A percentile compares a stretch with the other conserved stretches of the same genome.
Conservation (phyloP, 192 early-diverging fungal species). For the Jimgerdemannia lactiflua region DNA sequence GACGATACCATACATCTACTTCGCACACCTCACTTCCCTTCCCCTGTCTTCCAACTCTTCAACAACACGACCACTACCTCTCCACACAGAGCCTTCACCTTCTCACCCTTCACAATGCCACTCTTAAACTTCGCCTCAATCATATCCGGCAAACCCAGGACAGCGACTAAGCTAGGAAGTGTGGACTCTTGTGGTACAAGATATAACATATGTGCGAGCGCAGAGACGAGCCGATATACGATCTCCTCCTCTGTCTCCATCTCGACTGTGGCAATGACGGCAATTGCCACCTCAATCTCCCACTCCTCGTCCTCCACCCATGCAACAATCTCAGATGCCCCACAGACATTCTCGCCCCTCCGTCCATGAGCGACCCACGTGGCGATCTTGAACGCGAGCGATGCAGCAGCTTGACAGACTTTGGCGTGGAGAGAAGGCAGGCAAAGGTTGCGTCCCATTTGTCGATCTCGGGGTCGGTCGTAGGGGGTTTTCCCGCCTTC, state of each 20-base stretch:
- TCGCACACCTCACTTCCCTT: too few relatives aligned
- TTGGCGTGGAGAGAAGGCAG: conserved; percentile 19
- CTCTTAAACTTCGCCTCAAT: conserved; percentile 16
- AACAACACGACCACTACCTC: conserved; percentile 2
- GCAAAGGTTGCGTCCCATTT: conserved; percentile 21
- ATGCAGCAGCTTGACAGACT: conserved; percentile 61
- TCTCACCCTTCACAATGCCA: conserved; percentile 6
- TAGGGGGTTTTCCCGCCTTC: conserved; percentile 22
- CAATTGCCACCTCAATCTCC: conserved; percentile 64
- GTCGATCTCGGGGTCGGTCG: conserved; percentile 23
- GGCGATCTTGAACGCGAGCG: conserved; percentile 67
- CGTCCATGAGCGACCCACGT: conserved; percentile 46
- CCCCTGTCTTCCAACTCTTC: not conserved
- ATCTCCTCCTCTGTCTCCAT: conserved; percentile 58
- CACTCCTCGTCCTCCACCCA: conserved; percentile 64
- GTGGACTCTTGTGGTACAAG: conserved; percentile 16
- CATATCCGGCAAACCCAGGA: conserved; percentile 18
- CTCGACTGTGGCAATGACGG: conserved; percentile 49
- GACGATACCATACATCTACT: too few relatives aligned
- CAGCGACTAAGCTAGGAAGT: conserved; percentile 22
- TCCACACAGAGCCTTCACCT: conserved; percentile 21
- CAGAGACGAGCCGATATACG: conserved; percentile 24
- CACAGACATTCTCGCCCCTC: conserved; percentile 3
- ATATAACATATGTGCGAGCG: conserved; percentile 31
- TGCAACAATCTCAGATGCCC: conserved; percentile 17